Conservation (phyloP, 345 rosid species). For the Aethionema arabicum region DNA sequence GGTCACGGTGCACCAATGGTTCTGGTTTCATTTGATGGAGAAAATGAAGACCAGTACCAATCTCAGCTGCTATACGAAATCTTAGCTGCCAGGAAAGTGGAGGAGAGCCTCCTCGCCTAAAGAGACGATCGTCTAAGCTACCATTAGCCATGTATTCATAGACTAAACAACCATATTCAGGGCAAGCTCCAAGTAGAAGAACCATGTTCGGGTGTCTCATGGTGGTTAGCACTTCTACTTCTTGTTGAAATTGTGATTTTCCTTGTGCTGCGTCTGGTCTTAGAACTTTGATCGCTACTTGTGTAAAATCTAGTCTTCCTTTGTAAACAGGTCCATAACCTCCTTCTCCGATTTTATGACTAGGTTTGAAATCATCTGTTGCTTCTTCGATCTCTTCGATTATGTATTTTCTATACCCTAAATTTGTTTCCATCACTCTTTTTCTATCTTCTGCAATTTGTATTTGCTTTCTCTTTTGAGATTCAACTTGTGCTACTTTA, state of each 20-base stretch:
- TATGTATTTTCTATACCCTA: slow-evolving; percentile 56
- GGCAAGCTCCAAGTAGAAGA: slow-evolving; percentile 89
- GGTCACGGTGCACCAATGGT: slow-evolving; percentile 89
- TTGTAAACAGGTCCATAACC: slow-evolving; percentile 91
- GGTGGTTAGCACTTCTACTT: slow-evolving; percentile 75
- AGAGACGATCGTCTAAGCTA: slow-evolving; percentile 80
- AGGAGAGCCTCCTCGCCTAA: slow-evolving; percentile 50
- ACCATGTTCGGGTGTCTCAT: slow-evolving; percentile 97
- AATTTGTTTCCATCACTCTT: slow-evolving; percentile 22
- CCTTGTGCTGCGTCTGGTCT: slow-evolving; percentile 91
- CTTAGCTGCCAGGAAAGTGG: slow-evolving; percentile 73
- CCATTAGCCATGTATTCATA: slow-evolving; percentile 93
- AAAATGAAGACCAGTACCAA: slow-evolving; percentile 78
- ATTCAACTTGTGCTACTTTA: slow-evolving; percentile 57
- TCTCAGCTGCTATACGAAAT: slow-evolving; percentile 78
- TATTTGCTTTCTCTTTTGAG: slow-evolving; percentile 52
- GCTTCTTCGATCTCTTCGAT: slow-evolving; percentile 84
- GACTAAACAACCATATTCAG: slow-evolving; percentile 82
- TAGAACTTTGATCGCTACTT: slow-evolving; percentile 80
- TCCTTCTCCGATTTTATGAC: slow-evolving; percentile 87
- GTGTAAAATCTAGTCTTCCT: slow-evolving; percentile 62
- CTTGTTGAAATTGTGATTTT: slow-evolving; percentile 76
- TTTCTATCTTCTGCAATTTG: slow-evolving; percentile 46
- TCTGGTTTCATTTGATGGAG: slow-evolving; percentile 94
- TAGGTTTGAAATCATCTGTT: slow-evolving; percentile 48